A percentile compares a stretch with the other conserved stretches of the same genome.
phyloP scores from a whole-genome alignment of 345 rosid genomes.

The Brassica nigra region DNA sequence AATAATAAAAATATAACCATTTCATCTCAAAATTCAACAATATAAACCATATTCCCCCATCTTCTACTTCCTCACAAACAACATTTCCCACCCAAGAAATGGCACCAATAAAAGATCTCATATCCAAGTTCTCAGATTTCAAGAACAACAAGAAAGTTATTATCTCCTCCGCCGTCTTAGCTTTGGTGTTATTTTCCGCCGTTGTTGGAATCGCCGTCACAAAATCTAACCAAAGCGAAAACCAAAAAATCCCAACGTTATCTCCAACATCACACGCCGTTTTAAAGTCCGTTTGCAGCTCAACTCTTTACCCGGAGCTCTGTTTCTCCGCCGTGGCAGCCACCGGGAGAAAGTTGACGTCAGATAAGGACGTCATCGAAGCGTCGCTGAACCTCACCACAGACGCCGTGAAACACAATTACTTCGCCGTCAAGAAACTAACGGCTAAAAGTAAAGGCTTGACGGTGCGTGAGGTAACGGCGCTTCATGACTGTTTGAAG shows the following conservation, averaged over 20 bases:
- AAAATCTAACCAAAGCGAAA: conserved; percentile 13
- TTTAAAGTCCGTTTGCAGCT: conserved; percentile 53
- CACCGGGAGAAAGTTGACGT: conserved; percentile 20
- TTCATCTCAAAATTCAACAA: conserved; percentile 12
- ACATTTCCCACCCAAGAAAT: conserved; percentile 15
- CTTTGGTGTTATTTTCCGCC: conserved; percentile 17
- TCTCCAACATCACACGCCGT: conserved; percentile 33
- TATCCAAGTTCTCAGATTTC: conserved; percentile 31
- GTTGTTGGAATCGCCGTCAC: conserved; percentile 16
- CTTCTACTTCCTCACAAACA: conserved; percentile 16
- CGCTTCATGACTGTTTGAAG: conserved; percentile 83
- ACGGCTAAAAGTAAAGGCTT: conserved; percentile 31
- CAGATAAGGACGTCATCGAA: conserved; percentile 49
- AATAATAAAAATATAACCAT: not conserved
- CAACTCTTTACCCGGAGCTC: conserved; percentile 56
- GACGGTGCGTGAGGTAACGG: conserved; percentile 59
- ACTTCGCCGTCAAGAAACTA: conserved; percentile 40
- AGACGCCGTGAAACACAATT: conserved; percentile 41
- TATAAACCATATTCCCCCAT: conserved; percentile 18
- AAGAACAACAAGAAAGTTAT: conserved; percentile 38
- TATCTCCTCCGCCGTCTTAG: conserved; percentile 24
- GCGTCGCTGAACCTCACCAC: conserved; percentile 46
- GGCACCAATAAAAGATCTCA: conserved; percentile 36
- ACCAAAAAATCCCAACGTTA: conserved; percentile 16
- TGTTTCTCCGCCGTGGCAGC: conserved; percentile 58